Percentiles rank a stretch among this genome's conserved stretches.
Evolutionary conservation across 495 filamentous ascomycete genomes (phyloP).

Genomic region (Penicillium antarcticum): DNA sequence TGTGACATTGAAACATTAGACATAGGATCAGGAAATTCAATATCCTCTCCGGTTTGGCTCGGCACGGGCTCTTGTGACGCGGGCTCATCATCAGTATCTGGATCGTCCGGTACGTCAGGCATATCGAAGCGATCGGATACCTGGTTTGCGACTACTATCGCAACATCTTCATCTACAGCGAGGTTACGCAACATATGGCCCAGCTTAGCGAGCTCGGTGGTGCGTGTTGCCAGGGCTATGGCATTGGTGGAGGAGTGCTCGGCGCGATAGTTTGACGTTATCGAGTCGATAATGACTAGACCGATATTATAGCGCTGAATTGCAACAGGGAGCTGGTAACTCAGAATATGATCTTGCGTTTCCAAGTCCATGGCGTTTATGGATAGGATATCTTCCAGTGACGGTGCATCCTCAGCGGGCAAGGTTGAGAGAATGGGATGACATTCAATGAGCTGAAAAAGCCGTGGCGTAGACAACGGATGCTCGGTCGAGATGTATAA

Average conservation of each 20-base stretch:
- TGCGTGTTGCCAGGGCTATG: slow-evolving; percentile 44
- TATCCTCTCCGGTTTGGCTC: slow-evolving; percentile 15
- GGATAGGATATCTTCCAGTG: slow-evolving; percentile 66
- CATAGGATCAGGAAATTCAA: slow-evolving; percentile 20
- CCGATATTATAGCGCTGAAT: slow-evolving; percentile 70
- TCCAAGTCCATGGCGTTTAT: slow-evolving; percentile 90
- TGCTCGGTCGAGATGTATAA: slow-evolving; percentile 97
- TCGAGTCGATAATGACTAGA: slow-evolving; percentile 80
- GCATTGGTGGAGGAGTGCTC: slow-evolving; percentile 57
- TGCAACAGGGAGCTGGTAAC: slow-evolving; percentile 86
- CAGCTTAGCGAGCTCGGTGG: slow-evolving; percentile 67
- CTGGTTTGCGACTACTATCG: slow-evolving; percentile 91
- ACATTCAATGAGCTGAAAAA: slow-evolving; percentile 69
- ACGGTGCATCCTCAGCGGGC: slow-evolving; percentile 49
- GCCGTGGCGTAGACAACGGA: slow-evolving; percentile 72
- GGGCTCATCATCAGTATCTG: too few relatives aligned
- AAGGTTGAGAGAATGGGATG: slow-evolving; percentile 60
- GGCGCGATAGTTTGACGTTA: slow-evolving; percentile 91
- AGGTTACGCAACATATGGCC: slow-evolving; percentile 74
- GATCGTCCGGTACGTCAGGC: not conserved
- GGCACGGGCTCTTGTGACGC: not conserved
- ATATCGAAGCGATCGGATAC: slow-evolving; percentile 81
- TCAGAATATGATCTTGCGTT: slow-evolving; percentile 90
- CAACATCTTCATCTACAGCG: slow-evolving; percentile 67
- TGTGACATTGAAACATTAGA: slow-evolving; percentile 13